Percentiles rank a stretch among this genome's conserved stretches.
Conservation (phyloP, 208 protist genomes). For the Leishmania amazonensis region DNA sequence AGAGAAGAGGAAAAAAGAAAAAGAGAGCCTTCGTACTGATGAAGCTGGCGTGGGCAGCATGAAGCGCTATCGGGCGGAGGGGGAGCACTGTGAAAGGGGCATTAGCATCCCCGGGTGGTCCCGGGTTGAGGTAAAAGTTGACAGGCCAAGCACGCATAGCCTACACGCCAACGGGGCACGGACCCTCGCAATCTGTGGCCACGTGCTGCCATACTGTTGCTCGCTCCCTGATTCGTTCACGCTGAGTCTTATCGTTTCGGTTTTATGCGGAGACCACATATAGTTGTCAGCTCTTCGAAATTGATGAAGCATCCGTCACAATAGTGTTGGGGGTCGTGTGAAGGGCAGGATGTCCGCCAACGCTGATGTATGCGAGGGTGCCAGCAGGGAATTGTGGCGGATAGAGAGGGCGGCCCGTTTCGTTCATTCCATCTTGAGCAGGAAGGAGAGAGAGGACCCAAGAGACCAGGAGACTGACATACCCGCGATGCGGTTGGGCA, state of each 20-base stretch:
- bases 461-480: slow-evolving; percentile 80
- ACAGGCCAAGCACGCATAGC: background rate
- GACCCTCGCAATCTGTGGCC: background rate
- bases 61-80: background rate
- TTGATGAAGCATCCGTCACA: background rate
- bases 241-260: background rate
- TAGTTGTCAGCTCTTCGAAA: background rate
- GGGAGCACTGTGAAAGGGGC: background rate
- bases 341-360: background rate
- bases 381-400: background rate
- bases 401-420: background rate
- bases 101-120: no score
- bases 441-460: slow-evolving; percentile 57
- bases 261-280: background rate
- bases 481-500: slow-evolving; percentile 64
- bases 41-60: background rate
- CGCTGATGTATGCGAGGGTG: background rate
- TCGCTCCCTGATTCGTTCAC: background rate
- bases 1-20: background rate
- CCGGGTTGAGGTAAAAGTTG: background rate
- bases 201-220: background rate
- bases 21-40: background rate
- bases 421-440: slow-evolving; percentile 28
- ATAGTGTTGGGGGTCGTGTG: no score
- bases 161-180: background rate